These are phyloP conservation scores for Crithidia brevicula DNA, from an alignment of 208 protist genomes.

Conservation along the genomic window DNA sequence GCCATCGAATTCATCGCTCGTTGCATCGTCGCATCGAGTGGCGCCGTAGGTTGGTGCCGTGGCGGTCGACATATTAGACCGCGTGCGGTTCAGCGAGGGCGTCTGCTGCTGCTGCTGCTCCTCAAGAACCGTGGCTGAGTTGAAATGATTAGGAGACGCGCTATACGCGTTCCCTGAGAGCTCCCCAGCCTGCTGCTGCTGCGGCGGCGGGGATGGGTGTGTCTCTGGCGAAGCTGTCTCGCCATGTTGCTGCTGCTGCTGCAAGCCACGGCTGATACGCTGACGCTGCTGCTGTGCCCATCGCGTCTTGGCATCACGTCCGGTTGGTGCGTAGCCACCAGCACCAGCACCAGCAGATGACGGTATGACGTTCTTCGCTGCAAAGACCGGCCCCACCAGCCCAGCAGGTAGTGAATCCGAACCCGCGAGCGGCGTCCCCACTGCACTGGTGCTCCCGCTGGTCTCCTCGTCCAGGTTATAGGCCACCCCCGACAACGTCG, in stretches of 20 bases:
- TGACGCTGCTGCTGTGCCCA: conserved; percentile 37
- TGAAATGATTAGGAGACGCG: neutral
- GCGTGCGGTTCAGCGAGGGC: neutral
- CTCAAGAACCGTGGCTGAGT: neutral
- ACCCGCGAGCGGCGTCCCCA: neutral
- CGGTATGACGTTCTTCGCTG: neutral
- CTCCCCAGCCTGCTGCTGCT: neutral
- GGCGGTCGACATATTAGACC: too few species aligned
- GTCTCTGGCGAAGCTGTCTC: too few species aligned
- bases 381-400: neutral
- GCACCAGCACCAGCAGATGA: neutral
- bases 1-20: conserved; percentile 16
- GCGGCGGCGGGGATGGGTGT: neutral
- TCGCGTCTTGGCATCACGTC: conserved; percentile 14
- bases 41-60: too few species aligned
- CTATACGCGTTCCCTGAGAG: too few species aligned
- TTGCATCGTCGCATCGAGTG: neutral
- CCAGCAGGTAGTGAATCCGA: neutral
- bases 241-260: conserved; percentile 27
- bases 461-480: conserved; percentile 39
- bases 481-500: conserved; percentile 27
- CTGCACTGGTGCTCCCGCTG: neutral
- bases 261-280: conserved; percentile 25
- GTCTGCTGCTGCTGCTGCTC: conserved; percentile 1
- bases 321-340: neutral